phyloP scores from a whole-genome alignment of 257 asterid species.

The Cinchona pubescens region DNA sequence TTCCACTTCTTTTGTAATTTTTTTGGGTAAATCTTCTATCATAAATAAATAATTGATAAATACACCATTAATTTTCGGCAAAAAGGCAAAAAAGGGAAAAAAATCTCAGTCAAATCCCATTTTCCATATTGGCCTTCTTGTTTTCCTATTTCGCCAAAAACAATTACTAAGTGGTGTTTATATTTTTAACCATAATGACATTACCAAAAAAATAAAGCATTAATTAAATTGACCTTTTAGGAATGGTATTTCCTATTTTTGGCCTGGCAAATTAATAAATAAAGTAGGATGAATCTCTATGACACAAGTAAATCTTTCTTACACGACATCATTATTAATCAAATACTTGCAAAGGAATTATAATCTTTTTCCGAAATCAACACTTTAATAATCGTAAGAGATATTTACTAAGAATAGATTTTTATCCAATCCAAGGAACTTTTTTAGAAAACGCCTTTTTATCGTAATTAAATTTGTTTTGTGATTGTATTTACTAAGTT shows the following conservation, averaged over 20 bases:
- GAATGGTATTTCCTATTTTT: background rate
- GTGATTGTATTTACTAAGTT: background rate
- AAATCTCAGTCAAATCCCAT: background rate
- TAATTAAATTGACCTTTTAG: background rate
- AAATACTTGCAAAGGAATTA: background rate
- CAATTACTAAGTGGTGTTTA: background rate
- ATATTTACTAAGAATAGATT: background rate
- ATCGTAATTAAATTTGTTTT: slow-evolving; percentile 1
- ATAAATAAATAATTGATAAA: too few species aligned
- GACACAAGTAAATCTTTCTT: background rate
- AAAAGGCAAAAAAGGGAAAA: background rate
- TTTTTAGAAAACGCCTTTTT: background rate
- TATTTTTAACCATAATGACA: background rate
- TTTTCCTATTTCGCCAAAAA: background rate
- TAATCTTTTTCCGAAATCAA: background rate
- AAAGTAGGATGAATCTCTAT: too few species aligned
- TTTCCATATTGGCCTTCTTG: background rate
- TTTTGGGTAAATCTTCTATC: background rate
- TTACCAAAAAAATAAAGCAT: background rate
- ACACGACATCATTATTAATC: background rate
- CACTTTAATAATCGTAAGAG: background rate
- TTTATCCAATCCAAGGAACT: background rate
- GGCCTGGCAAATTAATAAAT: background rate
- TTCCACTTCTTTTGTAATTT: background rate
- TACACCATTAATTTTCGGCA: background rate